Base-by-base conservation (phyloP, 208 protist genomes). In the Trypanosoma caninum region DNA sequence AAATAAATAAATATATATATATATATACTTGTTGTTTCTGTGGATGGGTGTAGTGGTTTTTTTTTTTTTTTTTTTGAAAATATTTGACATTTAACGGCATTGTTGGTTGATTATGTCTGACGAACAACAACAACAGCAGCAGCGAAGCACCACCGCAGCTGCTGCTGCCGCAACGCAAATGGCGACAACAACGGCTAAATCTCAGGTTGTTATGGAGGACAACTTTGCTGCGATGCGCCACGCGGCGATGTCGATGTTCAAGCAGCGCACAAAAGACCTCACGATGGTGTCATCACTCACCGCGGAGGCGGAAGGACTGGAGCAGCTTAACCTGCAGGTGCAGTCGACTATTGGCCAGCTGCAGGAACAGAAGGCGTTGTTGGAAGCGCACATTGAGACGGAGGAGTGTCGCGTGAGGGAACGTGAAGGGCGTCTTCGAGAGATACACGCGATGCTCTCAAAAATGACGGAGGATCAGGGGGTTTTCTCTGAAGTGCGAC, bases 181-280 rank as follows among this genome's bases (percentile, higher is more conserved):
- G 35, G 45, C 40, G 1, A 18, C 55, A 10, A 13, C 44, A 23
- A 62, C n/a, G n/a, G n/a, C 44, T 9, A 58, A 55, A 23, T 2
- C 25, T 22, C 51, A 58, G 37, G 42, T 11, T 22, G 34, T 16
- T 11, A n/a, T 40, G 31, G 80, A 78, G 10, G 78, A 87, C 9
- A 66, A 77, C 28, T 93, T 93, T 58, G 56, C 75, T 33, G 83
- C 81, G 0, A 76, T 90, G 74, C 80, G 83, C 16, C 67, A 84
- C 33, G 79, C 79, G 1, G 87, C 87, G 1, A 31, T 84, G 35
- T 65, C 68, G 35, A 84, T 93, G 78, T 91, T 93, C 56, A 80
- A 89, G 57, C 87, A 93, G 64, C 82, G 83, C 52, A 91, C 83
- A 14, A 82, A 82, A 30, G 87, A 93, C 59, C 83, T 93, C 59